Evolutionary conservation across 139 green algal genomes (phyloP).

Genomic region (Chlorella vulgaris): DNA sequence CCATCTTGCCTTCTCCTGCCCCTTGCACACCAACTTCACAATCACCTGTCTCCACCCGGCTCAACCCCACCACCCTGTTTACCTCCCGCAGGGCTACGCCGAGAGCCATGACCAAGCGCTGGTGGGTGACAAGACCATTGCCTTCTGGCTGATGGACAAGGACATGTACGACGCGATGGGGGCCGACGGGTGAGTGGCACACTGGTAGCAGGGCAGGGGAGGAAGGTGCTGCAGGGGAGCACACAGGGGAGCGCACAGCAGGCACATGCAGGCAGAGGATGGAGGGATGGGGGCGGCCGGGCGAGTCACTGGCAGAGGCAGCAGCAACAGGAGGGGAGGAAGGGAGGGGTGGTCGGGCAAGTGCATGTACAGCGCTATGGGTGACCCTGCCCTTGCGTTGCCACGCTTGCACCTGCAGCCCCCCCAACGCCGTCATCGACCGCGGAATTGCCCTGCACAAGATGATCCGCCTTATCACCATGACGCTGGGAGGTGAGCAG

Average conservation of each 20-base stretch:
- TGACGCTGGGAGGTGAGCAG: conserved; percentile 92
- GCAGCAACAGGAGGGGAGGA: too few relatives aligned
- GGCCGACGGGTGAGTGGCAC: conserved; percentile 27
- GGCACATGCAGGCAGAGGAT: neutral
- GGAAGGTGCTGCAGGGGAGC: neutral
- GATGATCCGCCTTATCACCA: conserved; percentile 92
- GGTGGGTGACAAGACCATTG: conserved; percentile 85
- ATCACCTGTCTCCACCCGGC: too few relatives aligned
- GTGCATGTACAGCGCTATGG: neutral
- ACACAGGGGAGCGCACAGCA: neutral
- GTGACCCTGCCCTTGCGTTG: neutral
- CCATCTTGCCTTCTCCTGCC: too few relatives aligned
- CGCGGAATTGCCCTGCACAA: conserved; percentile 98
- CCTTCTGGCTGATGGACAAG: conserved; percentile 99
- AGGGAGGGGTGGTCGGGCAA: too few relatives aligned
- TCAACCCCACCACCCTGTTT: too few relatives aligned
- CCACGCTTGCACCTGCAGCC: neutral
- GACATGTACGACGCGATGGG: conserved; percentile 98
- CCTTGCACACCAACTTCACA: too few relatives aligned
- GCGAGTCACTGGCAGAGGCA: neutral
- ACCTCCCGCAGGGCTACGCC: conserved; percentile 85
- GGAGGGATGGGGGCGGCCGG: too few relatives aligned
- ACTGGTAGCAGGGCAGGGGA: conserved; percentile 11
- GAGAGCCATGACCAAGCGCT: conserved; percentile 92
- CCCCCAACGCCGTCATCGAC: conserved; percentile 70